Evolutionary conservation across 2,329 filamentous ascomycete species (phyloP), one percentile per base, ranked within the genome.

Genomic region (Apiospora hydei): DNA sequence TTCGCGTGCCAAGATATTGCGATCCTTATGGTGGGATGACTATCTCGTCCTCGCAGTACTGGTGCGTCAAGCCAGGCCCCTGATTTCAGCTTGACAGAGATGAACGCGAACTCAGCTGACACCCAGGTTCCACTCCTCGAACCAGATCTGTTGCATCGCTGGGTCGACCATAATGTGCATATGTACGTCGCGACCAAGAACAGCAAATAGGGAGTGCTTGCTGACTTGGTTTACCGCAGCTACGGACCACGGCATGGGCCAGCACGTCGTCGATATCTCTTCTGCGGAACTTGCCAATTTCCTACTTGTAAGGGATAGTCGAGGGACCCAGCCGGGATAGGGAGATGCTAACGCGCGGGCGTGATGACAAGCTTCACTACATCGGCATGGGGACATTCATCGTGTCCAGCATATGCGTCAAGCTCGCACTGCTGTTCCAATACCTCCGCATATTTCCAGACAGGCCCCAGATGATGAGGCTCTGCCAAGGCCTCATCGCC

Each of bases 341-440:
- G 51, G 11, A 64, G 34, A 24, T 38, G 18, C 57, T 64, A 41
- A 64, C 4, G 34, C 18, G 18, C 18, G 16, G 26, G 7, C 51
- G 26, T 16, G 51, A 11, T 4, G 26, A 38, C 41, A 4, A 64
- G 57, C 34, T 64, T 11, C 57, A 64, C 34, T 64, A 64, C 57
- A n/a, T 64, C 34, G 57, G 57, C 34, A 64, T 64, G 57, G 57
- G 57, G 34, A 13, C 57, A 11, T 64, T 64, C 18, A 24, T 64
- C 18, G 13, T 64, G 57, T 64, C 57, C 34, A 14, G 57, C 41
- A 13, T 64, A n/a, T 41, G 57, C 4, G 77, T 80, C 66, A 80
- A 80, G 67, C 71, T 80, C 34, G 77, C 77, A 8, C 75, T 80
- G 26, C 67, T 79, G 34, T 75, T 78, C 49, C 78, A 80, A 69